Base-by-base conservation (phyloP, 1,284 basidiomycete species). In the Trametes hirsuta region DNA sequence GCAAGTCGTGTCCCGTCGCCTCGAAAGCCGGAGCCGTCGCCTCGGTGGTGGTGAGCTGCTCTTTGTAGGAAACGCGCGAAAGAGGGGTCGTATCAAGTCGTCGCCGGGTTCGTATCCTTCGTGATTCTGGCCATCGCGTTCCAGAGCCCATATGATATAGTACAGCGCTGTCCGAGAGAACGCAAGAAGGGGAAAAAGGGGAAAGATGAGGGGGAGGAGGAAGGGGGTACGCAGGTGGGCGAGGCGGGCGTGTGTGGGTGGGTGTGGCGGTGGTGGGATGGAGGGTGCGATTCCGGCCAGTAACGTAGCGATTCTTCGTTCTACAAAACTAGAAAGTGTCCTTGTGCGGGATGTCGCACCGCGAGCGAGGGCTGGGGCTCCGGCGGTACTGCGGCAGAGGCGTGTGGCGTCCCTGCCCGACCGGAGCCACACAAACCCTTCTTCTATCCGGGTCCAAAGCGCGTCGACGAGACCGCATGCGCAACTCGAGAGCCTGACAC, bases 261-360 rank as follows among this genome's bases (percentile, higher is more conserved):
- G 55, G 61, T 62, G 64, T 30, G 30, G 30, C 30, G 30, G 30
- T 8, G 59, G 59, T 36, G 61, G 64, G 64, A 46, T 65, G 61
- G 58, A 65, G 60, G 36, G 34, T 53, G 54, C 50, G 47, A 53
- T 21, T 56, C 46, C 47, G 61, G 56, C 59, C 64, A 53, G 64
- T 67, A 67, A 65, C 68, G 65, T 68, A 64, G 59, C 55, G 41
- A 53, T 59, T 65, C 47, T 63, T 59, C 58, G 61, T 66, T 67
- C 64, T 66, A 67, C 62, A 64, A 60, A 58, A 47, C 53, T 51
- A 64, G 53, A 55, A 47, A 61, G 34, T 44, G 58, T 62, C 61
- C 64, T 54, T 57, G 53, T 44, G 58, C 47, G 41, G 30, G 51
- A 22, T 41, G 58, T 59, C 51, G 62, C 55, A 52, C 39, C 41